Base-by-base conservation (phyloP, 257 asterid genomes). In the Solanum chmielewskii region DNA sequence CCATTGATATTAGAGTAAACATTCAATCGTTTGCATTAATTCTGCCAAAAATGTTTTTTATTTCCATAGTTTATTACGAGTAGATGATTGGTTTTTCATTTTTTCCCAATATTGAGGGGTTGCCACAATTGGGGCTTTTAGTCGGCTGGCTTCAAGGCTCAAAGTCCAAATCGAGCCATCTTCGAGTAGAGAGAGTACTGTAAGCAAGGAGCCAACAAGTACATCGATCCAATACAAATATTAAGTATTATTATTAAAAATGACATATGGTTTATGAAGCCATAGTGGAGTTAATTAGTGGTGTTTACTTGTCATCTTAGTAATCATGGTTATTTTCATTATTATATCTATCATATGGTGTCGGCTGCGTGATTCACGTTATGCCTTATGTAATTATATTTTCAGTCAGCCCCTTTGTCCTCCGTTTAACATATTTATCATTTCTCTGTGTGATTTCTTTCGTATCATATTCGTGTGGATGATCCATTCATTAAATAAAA, bases 341-440 rank as follows among this genome's bases (percentile, higher is more conserved):
- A 80, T 27, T 9, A 45, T 80, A 80, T 80, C 12, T 80, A 80
- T 80, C 20, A 27, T 47, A 80, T 80, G 41, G 44, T 29, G 69
- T 80, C 88, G 85, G 86, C 83, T 86, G 49, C 87, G 39, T 83
- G 90, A 89, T 59, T 83, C 89, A 83, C 89, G 89, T 74, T 86
- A 21, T 42, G 42, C 85, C 14, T n/a, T 29, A 6, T 15, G 39
- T 45, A 27, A 27, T 44, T 44, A 77, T 44, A 77, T 15, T 25
- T 44, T 25, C 84, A 8, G 7, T 25, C 1, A 15, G 5, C 5
- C 25, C n/a, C n/a, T 15, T 4, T 77, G 25, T 14, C 23, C 5
- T 44, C n/a, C n/a, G n/a, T 44, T 76, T n/a, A 31, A 4, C 23
- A 18, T 41, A 41, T 41, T 42, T 42, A 13, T 2, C 35, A 42